Conservation (phyloP, 2,329 filamentous ascomycete species). For the Anisogramma anomala region DNA sequence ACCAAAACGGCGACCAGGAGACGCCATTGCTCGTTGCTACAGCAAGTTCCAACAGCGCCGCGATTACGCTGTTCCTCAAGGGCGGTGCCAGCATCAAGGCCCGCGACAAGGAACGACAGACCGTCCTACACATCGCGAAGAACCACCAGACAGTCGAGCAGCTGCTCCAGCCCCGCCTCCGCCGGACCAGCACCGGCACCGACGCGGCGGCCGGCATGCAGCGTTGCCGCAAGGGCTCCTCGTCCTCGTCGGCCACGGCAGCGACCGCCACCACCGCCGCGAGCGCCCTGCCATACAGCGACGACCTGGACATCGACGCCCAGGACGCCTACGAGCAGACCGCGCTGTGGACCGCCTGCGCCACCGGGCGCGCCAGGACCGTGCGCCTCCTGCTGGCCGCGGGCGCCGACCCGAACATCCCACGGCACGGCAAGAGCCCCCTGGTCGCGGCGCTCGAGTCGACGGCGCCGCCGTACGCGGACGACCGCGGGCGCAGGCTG, state of each 20-base stretch:
- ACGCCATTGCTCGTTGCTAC: constrained; percentile 6
- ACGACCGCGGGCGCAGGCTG: background rate
- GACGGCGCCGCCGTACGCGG: background rate
- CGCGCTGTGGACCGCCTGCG: constrained; percentile 5
- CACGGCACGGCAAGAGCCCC: background rate
- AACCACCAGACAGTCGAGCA: background rate
- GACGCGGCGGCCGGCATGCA: background rate
- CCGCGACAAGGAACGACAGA: background rate
- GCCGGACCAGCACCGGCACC: background rate
- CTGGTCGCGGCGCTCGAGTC: constrained; percentile 5
- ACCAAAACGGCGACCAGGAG: background rate
- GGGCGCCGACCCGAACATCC: constrained; percentile 4
- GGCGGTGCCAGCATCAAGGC: constrained; percentile 3
- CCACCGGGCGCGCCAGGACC: background rate
- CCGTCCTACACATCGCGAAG: constrained; percentile 4
- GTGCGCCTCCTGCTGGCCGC: constrained; percentile 5
- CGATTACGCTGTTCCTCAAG: constrained; percentile 1
- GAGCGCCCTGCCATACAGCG: background rate
- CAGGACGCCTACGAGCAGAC: constrained; percentile 5
- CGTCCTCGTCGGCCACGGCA: background rate
- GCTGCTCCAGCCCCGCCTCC: background rate
- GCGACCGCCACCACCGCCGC: background rate
- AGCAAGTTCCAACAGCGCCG: background rate
- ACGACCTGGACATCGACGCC: constrained; percentile 8
- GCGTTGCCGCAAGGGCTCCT: background rate